These are phyloP conservation scores for Salix exigua DNA, from an alignment of 345 rosid genomes.

Conservation along the genomic window DNA sequence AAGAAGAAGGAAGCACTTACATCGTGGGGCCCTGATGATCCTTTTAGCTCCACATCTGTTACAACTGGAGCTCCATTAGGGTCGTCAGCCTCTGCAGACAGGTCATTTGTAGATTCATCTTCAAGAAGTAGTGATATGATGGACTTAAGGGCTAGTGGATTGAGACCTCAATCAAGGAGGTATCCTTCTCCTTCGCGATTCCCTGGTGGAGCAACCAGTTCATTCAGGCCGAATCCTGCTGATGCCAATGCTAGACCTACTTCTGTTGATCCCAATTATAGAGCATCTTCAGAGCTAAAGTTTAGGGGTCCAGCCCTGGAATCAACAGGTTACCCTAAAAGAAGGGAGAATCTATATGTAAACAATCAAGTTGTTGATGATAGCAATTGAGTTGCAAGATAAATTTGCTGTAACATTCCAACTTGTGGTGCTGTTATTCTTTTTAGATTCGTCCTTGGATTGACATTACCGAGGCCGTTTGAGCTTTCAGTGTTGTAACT, in stretches of 20 bases:
- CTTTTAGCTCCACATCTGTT: conserved; percentile 54
- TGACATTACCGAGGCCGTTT: conserved; percentile 9
- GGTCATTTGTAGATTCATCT: conserved; percentile 55
- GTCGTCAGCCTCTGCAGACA: conserved; percentile 48
- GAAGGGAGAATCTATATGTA: conserved; percentile 56
- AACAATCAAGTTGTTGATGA: conserved; percentile 62
- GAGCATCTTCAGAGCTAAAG: conserved; percentile 63
- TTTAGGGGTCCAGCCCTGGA: conserved; percentile 59
- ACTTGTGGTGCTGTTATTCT: conserved; percentile 8
- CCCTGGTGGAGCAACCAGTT: conserved; percentile 52
- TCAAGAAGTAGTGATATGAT: conserved; percentile 53
- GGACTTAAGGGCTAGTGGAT: conserved; percentile 53
- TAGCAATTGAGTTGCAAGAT: conserved; percentile 30
- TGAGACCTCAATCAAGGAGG: conserved; percentile 49
- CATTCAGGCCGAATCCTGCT: conserved; percentile 54
- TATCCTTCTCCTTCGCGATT: conserved; percentile 64
- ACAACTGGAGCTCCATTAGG: conserved; percentile 43
- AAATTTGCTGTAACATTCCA: conserved; percentile 1
- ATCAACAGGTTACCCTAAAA: conserved; percentile 49
- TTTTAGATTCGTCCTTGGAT: conserved; percentile 7
- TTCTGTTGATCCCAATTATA: conserved; percentile 49
- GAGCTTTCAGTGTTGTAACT: conserved; percentile 26
- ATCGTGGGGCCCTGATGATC: conserved; percentile 93
- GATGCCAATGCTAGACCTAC: conserved; percentile 55
- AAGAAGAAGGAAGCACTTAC: conserved; percentile 95